Percentiles rank a stretch among this genome's conserved stretches.
Evolutionary conservation across 371 early-diverging fungal genomes (phyloP).

Genomic region (Mortierella sp.): DNA sequence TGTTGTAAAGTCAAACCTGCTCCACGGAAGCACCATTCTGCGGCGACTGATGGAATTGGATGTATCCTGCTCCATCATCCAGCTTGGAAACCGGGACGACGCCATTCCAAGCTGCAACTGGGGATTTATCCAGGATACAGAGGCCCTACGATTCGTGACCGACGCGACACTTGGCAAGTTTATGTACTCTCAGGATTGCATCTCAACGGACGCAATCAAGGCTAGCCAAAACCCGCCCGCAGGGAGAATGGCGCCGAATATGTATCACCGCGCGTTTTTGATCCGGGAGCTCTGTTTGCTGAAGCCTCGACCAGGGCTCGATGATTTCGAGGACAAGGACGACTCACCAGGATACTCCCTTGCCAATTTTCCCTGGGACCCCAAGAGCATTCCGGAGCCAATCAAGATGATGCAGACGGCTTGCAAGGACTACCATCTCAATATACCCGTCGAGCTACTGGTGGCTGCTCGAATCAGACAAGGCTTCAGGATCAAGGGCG

Average conservation of each 20-base stretch:
- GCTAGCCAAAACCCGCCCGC: slow-evolving; percentile 2
- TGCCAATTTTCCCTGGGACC: slow-evolving; percentile 91
- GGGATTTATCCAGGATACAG: slow-evolving; percentile 92
- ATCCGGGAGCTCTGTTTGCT: slow-evolving; percentile 74
- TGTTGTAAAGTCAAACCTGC: slow-evolving; percentile 76
- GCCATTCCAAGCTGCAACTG: slow-evolving; percentile 85
- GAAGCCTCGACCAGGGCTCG: slow-evolving; percentile 59
- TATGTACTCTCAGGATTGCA: slow-evolving; percentile 81
- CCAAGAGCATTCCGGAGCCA: slow-evolving; percentile 78
- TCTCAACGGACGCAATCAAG: slow-evolving; percentile 12
- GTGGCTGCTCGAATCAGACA: slow-evolving; percentile 84
- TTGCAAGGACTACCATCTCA: slow-evolving; percentile 83
- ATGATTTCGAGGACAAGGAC: slow-evolving; percentile 42
- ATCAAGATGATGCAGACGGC: slow-evolving; percentile 82
- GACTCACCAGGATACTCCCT: slow-evolving; percentile 50
- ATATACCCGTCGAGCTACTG: slow-evolving; percentile 74
- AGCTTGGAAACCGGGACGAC: slow-evolving; percentile 84
- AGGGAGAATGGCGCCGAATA: slow-evolving; percentile 70
- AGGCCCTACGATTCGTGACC: slow-evolving; percentile 85
- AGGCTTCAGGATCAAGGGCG: slow-evolving; percentile 81
- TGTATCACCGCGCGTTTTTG: slow-evolving; percentile 84
- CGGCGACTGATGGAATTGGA: slow-evolving; percentile 72
- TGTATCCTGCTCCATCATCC: slow-evolving; percentile 83
- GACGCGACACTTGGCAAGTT: slow-evolving; percentile 85
- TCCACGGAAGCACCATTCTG: slow-evolving; percentile 60